Evolutionary conservation across 1,139 yeast genomes (phyloP), one percentile per base, ranked within the genome.

Genomic region (Kazachstania sp.): DNA sequence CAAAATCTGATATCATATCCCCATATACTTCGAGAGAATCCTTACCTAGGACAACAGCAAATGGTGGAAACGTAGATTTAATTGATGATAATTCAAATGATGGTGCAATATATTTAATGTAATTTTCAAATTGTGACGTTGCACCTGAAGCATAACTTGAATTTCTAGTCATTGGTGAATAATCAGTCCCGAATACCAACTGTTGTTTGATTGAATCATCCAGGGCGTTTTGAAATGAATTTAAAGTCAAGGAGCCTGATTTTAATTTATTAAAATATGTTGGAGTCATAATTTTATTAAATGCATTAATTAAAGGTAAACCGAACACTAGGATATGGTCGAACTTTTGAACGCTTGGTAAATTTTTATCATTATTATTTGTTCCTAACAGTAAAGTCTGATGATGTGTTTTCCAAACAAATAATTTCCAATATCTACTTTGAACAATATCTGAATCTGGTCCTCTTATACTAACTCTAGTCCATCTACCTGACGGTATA

Each of bases 71-170:
- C 0, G 81, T 83, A 0, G 87, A 78, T 44, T 80, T 70, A 31
- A 81, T 79, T 1, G 83, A 77, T 18, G 84, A 79, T 54, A 81
- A 74, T 49, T 79, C 81, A 2, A 80, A 70, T 29, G 79, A 77
- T 1, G 90, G 92, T 0, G 88, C 86, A 37, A 83, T 81, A 60
- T 83, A 83, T 53, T 81, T 79, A n/a, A 85, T 82, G 58, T 84
- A 84, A 28, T 79, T 86, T 50, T 77, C 82, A 60, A 83, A 84
- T 47, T 69, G 64, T 11, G 61, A 54, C 3, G 56, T 54, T 3
- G 50, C 46, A 16, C 49, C 45, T 3, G 59, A 55, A 2, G 52
- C 47, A 20, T 39, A 52, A 37, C 54, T 52, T 18, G 48, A 38
- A 35, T 46, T 43, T 39, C 54, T 44, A 12, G 43, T 45, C 11